Base-by-base conservation (phyloP, 176 grass and related monocot species). In the Eragrostis curvula region DNA sequence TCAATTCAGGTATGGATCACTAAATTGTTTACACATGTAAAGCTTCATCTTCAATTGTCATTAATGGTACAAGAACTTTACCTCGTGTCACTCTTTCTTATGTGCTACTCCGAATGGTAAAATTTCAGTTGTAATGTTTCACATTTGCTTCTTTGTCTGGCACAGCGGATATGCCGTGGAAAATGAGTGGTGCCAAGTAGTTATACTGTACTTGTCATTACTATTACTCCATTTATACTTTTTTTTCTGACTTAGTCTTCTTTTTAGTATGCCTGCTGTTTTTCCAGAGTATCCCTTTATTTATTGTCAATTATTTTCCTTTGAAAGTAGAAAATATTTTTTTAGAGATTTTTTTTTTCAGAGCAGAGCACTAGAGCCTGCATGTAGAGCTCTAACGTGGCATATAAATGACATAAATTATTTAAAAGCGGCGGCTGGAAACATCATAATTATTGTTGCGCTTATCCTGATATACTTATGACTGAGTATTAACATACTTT, bases 1-100 rank as follows among this genome's bases (percentile, higher is more conserved):
- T 88, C 56, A 99, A 90, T 87, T 88, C 90, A 91, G 96, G 96
- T 90, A 90, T 12, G 51, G 70, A 70, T n/a, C n/a, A n/a, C n/a
- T 64, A 23, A 62, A 12, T 69, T 80, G 55, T 45, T 47, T 66
- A 61, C 79, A 65, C 17, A 58, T 49, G 39, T 6, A 57, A 10
- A 42, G 5, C 7, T 12, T 70, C 67, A 20, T 77, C 79, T 59
- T 40, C 29, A 71, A 46, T 81, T 44, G 10, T 58, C 16, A 30
- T 30, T 61, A 13, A 20, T 47, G 53, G 42, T 5, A 10, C 40
- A 46, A 50, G 17, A 49, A 65, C 36, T 42, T 68, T 71, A 14
- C 8, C 2, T 77, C 28, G 21, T 0, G 2, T 32, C 58, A 77
- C 71, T 66, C 41, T 89, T 71, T 70, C n/a, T 36, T 77, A 71